phyloP scores from a whole-genome alignment of 257 asterid genomes.

The Ballota nigra region DNA sequence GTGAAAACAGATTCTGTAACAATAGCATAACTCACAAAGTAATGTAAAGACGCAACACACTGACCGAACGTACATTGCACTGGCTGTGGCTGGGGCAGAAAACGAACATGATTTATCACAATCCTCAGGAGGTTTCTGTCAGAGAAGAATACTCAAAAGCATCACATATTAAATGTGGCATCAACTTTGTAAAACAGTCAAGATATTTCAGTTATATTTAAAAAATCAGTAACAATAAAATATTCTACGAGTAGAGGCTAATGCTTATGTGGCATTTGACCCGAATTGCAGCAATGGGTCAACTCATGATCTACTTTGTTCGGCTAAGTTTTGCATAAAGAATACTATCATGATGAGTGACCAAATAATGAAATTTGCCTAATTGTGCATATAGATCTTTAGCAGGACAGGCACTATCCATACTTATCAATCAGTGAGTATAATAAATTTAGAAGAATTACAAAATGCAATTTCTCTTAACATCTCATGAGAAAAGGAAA shows the following conservation, averaged over 20 bases:
- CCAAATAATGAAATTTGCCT: neutral
- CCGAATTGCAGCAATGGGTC: too few species aligned
- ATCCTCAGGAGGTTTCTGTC: slow-evolving; percentile 35
- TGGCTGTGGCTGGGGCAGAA: slow-evolving; percentile 32
- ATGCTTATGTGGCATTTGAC: neutral
- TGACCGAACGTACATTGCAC: slow-evolving; percentile 34
- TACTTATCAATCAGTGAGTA: neutral
- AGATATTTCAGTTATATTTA: neutral
- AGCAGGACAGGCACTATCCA: neutral
- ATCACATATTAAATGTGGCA: neutral
- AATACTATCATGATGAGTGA: neutral
- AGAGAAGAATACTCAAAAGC: slow-evolving; percentile 25
- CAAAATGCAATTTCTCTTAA: neutral
- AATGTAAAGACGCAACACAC: neutral
- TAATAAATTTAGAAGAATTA: neutral
- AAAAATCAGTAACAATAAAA: neutral
- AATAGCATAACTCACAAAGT: neutral
- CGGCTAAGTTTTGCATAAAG: neutral
- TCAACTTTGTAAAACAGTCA: neutral
- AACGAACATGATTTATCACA: slow-evolving; percentile 24
- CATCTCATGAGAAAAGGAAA: neutral
- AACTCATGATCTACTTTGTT: too few species aligned
- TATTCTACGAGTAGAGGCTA: neutral
- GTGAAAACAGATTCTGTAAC: slow-evolving; percentile 1
- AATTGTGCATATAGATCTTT: neutral